These are phyloP conservation scores for Tilletia caries DNA, from an alignment of 1,284 basidiomycete genomes.

Conservation along the genomic window DNA sequence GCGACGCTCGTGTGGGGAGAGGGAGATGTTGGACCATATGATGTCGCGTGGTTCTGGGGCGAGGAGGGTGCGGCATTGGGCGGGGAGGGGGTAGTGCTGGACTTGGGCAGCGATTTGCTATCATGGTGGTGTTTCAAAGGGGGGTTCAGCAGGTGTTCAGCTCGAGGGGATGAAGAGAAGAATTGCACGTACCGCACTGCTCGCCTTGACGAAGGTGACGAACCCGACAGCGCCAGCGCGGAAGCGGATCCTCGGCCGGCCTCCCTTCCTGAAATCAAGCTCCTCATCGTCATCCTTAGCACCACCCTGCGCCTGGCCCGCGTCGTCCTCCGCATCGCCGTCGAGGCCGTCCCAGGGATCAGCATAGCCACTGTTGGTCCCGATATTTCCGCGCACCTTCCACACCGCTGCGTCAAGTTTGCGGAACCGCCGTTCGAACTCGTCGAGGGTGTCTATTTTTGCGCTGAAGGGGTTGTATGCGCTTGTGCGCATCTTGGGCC, in stretches of 20 bases:
- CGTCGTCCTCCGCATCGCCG: conserved; percentile 82
- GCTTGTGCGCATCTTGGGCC: conserved; percentile 31
- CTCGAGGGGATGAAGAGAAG: neutral
- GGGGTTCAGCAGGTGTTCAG: neutral
- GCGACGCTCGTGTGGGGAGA: conserved; percentile 53
- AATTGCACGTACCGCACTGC: neutral
- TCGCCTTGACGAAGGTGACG: conserved; percentile 13
- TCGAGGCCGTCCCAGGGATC: neutral
- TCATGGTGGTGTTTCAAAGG: neutral
- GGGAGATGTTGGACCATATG: conserved; percentile 85
- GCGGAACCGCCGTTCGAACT: conserved; percentile 28
- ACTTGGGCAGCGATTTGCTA: conserved; percentile 84
- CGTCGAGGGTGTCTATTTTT: conserved; percentile 43
- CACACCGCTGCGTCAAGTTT: conserved; percentile 35
- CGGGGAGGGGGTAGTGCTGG: conserved; percentile 62
- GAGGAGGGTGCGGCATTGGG: conserved; percentile 36
- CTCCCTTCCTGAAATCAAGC: conserved; percentile 6
- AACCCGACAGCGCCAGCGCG: conserved; percentile 11
- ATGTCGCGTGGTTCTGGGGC: conserved; percentile 95
- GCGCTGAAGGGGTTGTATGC: conserved; percentile 39
- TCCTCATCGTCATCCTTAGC: conserved; percentile 8
- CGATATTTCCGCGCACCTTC: conserved; percentile 64
- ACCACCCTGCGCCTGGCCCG: conserved; percentile 66
- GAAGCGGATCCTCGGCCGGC: neutral
- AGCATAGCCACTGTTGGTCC: conserved; percentile 78